A percentile compares a stretch with the other conserved stretches of the same genome.
phyloP scores from a whole-genome alignment of 2,329 filamentous ascomycete genomes.

The Elsinoe arachidis region DNA sequence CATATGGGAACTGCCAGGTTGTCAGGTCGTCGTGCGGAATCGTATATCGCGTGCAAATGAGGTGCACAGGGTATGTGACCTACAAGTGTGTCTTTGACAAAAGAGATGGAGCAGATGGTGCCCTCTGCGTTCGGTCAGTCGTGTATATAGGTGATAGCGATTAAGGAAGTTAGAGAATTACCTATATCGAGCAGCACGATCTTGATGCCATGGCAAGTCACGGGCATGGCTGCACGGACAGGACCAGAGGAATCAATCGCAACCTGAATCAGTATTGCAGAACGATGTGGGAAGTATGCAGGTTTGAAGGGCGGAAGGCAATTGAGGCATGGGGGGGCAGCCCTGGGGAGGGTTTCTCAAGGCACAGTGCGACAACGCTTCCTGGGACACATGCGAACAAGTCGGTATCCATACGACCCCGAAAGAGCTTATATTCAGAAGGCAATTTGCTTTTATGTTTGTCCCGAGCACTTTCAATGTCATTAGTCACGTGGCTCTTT shows the following conservation, averaged over 20 bases:
- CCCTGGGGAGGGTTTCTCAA: no score
- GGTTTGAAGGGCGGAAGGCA: background rate
- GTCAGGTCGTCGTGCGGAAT: background rate
- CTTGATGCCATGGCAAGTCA: slow-evolving; percentile 21
- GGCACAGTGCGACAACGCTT: no score
- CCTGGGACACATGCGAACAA: background rate
- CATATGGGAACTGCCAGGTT: slow-evolving; percentile 62
- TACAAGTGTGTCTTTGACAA: slow-evolving; percentile 76
- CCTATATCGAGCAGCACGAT: slow-evolving; percentile 32
- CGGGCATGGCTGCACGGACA: slow-evolving; percentile 19
- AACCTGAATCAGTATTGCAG: background rate
- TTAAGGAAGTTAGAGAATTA: slow-evolving; percentile 17
- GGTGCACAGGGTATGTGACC: slow-evolving; percentile 31
- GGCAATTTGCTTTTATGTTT: no score
- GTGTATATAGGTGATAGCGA: background rate
- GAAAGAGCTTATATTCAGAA: no score
- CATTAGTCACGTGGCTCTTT: no score
- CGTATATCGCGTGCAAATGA: slow-evolving; percentile 13
- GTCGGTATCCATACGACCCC: no score
- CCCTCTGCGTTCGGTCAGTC: slow-evolving; percentile 50
- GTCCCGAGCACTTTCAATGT: no score
- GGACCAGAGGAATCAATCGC: no score
- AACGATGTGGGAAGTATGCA: background rate
- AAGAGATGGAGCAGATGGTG: slow-evolving; percentile 74
- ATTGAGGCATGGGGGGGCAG: no score